Evolutionary conservation across 2,329 filamentous ascomycete genomes (phyloP), one percentile per base, ranked within the genome.

Genomic region (Parastagonospora avenae): DNA sequence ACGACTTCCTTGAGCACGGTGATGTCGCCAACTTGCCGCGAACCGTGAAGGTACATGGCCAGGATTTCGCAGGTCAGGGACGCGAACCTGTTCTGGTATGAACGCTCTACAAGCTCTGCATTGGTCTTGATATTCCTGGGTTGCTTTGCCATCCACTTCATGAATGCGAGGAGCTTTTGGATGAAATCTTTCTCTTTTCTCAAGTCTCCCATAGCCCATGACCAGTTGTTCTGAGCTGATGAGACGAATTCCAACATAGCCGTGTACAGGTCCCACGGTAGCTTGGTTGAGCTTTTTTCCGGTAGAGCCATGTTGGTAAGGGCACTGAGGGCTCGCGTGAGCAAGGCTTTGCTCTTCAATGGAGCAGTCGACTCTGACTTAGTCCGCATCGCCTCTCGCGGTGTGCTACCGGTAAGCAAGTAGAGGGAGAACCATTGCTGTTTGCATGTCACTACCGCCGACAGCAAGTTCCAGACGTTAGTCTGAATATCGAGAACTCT

Each of bases 361-460:
- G 47, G 51, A 40, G 59, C 38, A 7, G 62, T 39, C 7, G 52
- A 47, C 27, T 81, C 77, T 59, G 82, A 82, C 40, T 72, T 71
- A 38, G 79, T 80, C 37, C 85, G 85, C 65, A 91, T 77, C 4
- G 88, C 84, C 61, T 94, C 86, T 55, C 90, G 85, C 4, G 93
- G 92, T 0, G 91, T 91, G 66, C 87, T 88, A 16, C 92, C 94
- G 6, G 92, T 97, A 33, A 97, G 84, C 8, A 99, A 81, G 67
- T 92, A 96, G 55, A 96, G 91, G 0, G 93, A 91, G 78, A 99
- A 90, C 90, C 93, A 97, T 68, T 96, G 92, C 70, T 99, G 94
- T 56, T 91, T 87, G 69, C 91, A 92, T 59, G 89, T 89, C 53
- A 99, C 84, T 40, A 97, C 88, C 2, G 88, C 87, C 2, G 92